phyloP scores from a whole-genome alignment of 164 flowering plant species.

The Vitis labrusca region DNA sequence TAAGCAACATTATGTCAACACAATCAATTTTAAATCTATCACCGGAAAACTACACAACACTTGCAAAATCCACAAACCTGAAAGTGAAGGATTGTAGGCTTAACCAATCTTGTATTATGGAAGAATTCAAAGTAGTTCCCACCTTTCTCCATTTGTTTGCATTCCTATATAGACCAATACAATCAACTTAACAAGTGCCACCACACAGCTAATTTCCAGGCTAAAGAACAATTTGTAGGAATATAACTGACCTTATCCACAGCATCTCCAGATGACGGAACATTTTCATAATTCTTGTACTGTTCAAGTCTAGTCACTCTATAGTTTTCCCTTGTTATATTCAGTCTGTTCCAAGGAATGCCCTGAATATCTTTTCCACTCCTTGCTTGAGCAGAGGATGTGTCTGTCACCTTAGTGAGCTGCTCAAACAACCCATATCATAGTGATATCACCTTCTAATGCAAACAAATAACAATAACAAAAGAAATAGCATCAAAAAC shows the following conservation, averaged over 20 bases:
- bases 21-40: too few species aligned
- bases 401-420: constrained; percentile 65
- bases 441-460: background rate
- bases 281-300: constrained; percentile 64
- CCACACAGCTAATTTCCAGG: background rate
- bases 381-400: constrained; percentile 63
- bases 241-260: constrained; percentile 43
- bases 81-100: constrained; percentile 74
- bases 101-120: constrained; percentile 61
- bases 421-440: constrained; percentile 11
- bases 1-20: too few species aligned
- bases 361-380: constrained; percentile 76
- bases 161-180: constrained; percentile 33
- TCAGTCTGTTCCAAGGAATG: constrained; percentile 69
- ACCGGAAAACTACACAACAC: too few species aligned
- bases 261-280: constrained; percentile 53
- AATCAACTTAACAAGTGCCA: background rate
- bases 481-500: background rate
- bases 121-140: constrained; percentile 53
- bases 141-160: constrained; percentile 49
- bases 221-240: background rate
- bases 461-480: background rate
- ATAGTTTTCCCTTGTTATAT: constrained; percentile 54
- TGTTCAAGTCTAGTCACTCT: constrained; percentile 62
- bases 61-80: constrained; percentile 41